Percentiles rank a stretch among this genome's conserved stretches.
phyloP scores from a whole-genome alignment of 148 eudicot genomes.

The Nepenthes gracilis region DNA sequence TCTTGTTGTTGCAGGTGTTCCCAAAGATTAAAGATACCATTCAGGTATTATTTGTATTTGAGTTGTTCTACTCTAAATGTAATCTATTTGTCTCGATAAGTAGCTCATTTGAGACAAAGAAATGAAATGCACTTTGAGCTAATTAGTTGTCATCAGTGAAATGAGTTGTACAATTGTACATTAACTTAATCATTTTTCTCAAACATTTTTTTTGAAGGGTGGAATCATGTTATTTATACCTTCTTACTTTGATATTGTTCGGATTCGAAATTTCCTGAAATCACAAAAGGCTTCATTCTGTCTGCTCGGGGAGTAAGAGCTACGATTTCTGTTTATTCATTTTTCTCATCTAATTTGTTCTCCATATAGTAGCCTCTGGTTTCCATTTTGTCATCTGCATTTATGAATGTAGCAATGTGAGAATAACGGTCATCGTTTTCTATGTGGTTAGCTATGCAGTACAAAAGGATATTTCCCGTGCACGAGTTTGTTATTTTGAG shows the following conservation, averaged over 20 bases:
- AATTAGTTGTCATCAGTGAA: too few species aligned
- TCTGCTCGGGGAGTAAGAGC: slow-evolving; percentile 74
- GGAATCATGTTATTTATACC: slow-evolving; percentile 77
- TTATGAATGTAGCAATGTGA: not conserved
- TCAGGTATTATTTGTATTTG: slow-evolving; percentile 34
- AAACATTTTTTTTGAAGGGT: slow-evolving; percentile 35
- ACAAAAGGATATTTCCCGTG: slow-evolving; percentile 76
- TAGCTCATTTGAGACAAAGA: too few species aligned
- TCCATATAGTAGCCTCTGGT: not conserved
- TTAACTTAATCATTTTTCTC: not conserved
- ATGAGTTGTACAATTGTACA: not conserved
- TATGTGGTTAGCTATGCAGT: slow-evolving; percentile 46
- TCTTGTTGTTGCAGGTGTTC: slow-evolving; percentile 60
- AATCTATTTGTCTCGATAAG: not conserved
- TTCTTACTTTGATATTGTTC: slow-evolving; percentile 82
- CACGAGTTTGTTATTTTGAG: slow-evolving; percentile 64
- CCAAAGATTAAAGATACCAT: slow-evolving; percentile 88
- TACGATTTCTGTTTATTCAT: not conserved
- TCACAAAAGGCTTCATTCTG: slow-evolving; percentile 82
- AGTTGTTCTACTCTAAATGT: slow-evolving; percentile 2
- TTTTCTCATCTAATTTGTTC: not conserved
- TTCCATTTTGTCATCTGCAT: not conserved
- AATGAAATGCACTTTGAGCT: too few species aligned
- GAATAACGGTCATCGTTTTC: not conserved
- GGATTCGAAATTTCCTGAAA: slow-evolving; percentile 72